Conservation (phyloP, 2,329 filamentous ascomycete genomes). For the Cryphonectria carpinicola region DNA sequence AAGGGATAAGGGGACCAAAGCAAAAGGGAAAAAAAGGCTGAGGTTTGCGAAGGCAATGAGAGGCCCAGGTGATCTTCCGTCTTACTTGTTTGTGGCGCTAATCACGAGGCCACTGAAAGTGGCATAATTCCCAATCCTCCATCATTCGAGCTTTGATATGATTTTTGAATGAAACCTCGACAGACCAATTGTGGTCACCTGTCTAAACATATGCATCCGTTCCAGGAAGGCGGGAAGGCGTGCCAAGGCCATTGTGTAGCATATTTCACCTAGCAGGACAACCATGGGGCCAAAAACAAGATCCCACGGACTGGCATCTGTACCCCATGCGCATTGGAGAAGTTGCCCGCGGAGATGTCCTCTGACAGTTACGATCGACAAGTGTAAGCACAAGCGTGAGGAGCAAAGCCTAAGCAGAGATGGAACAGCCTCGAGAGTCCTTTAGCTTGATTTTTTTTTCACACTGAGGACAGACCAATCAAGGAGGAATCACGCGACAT, state of each 20-base stretch:
- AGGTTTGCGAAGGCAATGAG: not conserved
- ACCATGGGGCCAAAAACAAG: not conserved
- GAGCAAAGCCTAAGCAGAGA: not conserved
- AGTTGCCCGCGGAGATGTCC: not conserved
- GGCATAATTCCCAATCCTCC: not conserved
- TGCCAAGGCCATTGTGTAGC: not conserved
- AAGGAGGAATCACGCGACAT: conserved; percentile 1
- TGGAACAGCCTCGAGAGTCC: not conserved
- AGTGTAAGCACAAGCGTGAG: not conserved
- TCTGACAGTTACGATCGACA: not conserved
- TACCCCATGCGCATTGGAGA: not conserved
- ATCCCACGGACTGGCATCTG: not conserved
- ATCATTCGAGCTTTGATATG: not conserved
- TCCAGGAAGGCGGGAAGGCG: not conserved
- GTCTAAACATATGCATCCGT: not conserved
- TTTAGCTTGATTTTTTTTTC: not conserved
- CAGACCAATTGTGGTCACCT: not conserved
- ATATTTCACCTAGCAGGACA: not conserved
- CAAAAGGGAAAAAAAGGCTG: not conserved
- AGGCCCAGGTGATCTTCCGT: not conserved
- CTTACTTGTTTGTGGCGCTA: not conserved
- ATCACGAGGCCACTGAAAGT: not conserved
- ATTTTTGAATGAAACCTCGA: not conserved
- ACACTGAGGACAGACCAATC: not conserved
- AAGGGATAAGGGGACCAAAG: not conserved